Evolutionary conservation across 768 basidiomycete species (phyloP).

Genomic region (Mycena alexandri): DNA sequence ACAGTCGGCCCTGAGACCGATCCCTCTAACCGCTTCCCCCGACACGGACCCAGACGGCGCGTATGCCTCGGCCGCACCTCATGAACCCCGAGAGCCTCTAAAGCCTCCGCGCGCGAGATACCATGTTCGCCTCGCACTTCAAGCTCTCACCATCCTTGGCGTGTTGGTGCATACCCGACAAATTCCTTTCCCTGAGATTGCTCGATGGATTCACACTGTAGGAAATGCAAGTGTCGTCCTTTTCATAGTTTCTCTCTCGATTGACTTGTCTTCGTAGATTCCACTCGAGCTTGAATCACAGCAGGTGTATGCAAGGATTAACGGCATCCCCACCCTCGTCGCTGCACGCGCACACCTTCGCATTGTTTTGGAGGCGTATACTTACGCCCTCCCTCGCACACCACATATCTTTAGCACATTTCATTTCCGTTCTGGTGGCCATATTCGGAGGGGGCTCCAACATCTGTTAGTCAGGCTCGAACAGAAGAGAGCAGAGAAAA

Average conservation of each 20-base stretch:
- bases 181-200: constrained; percentile 18
- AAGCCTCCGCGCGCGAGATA: neutral
- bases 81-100: neutral
- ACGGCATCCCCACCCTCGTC: neutral
- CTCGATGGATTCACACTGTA: constrained; percentile 19
- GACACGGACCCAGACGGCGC: neutral
- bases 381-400: constrained; percentile 3
- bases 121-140: constrained; percentile 15
- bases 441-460: constrained; percentile 9
- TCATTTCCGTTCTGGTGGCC: neutral
- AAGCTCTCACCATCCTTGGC: constrained; percentile 26
- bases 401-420: constrained; percentile 16
- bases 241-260: neutral
- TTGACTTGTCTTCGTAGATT: constrained; percentile 1
- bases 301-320: neutral
- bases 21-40: neutral
- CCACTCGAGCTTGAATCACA: neutral
- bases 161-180: constrained; percentile 9
- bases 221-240: constrained; percentile 14
- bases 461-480: neutral
- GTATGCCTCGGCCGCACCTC: neutral
- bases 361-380: constrained; percentile 13
- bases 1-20: neutral
- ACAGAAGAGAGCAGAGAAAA: neutral
- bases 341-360: constrained; percentile 11